Percentiles rank a stretch among this genome's conserved stretches.
Conservation (phyloP, 176 grass and related monocot genomes). For the Ensete ventricosum region DNA sequence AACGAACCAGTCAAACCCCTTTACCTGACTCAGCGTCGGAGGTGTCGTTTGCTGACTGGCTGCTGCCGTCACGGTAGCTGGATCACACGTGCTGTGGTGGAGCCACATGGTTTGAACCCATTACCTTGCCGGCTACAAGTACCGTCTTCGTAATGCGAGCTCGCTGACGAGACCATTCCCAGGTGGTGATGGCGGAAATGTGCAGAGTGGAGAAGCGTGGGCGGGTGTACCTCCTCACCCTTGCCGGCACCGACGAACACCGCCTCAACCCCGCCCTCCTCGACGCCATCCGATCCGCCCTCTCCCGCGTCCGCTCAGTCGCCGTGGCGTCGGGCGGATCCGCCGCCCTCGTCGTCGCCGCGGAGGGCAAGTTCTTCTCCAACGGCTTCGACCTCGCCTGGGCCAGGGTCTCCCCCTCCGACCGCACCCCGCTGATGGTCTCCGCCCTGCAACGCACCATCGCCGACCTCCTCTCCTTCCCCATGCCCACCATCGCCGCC, state of each 20-base stretch:
- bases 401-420: conserved; percentile 31
- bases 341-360: conserved; percentile 52
- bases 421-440: conserved; percentile 29
- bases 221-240: conserved; percentile 73
- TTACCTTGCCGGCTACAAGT: no score
- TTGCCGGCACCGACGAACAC: conserved; percentile 80
- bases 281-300: conserved; percentile 44
- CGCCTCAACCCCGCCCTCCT: conserved; percentile 41
- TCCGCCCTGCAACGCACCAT: conserved; percentile 36
- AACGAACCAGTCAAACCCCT: no score
- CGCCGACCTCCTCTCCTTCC: conserved; percentile 58
- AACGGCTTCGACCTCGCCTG: conserved; percentile 76
- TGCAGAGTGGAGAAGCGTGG: conserved; percentile 74
- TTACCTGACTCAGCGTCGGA: no score
- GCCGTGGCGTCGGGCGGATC: conserved; percentile 17
- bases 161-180: no score
- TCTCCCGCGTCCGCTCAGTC: conserved; percentile 20
- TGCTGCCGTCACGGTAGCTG: no score
- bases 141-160: no score
- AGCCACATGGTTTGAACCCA: no score
- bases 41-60: no score
- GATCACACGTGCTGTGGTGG: no score
- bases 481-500: conserved; percentile 82
- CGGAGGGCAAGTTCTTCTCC: conserved; percentile 91
- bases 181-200: conserved; percentile 24